These are phyloP conservation scores for Sporothrix mexicana DNA, from an alignment of 2,329 filamentous ascomycete species.

Conservation along the genomic window DNA sequence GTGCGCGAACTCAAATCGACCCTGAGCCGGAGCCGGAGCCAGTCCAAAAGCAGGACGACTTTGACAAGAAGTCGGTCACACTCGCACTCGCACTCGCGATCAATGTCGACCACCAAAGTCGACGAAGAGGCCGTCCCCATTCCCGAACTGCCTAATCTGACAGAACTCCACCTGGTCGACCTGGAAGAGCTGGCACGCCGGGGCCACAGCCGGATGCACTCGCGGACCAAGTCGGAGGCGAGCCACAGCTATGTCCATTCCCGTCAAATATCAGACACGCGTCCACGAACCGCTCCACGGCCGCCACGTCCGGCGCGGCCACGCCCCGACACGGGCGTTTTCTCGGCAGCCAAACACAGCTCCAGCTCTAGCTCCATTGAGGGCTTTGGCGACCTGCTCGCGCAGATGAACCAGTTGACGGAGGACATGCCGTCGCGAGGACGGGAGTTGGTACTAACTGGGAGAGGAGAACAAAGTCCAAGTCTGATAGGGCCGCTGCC, in stretches of 20 bases:
- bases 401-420: background rate
- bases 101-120: background rate
- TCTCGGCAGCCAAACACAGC: background rate
- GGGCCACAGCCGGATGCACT: background rate
- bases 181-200: background rate
- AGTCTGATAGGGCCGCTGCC: background rate
- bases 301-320: background rate
- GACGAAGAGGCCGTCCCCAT: background rate
- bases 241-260: background rate
- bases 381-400: background rate
- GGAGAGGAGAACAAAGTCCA: background rate
- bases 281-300: background rate
- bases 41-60: background rate
- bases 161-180: background rate
- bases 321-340: background rate
- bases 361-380: background rate
- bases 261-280: background rate
- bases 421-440: background rate
- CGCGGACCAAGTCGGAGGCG: no score
- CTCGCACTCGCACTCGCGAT: no score
- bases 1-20: background rate
- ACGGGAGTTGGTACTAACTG: background rate
- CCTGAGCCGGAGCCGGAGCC: background rate
- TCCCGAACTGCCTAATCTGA: background rate
- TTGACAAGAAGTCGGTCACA: background rate